Conservation (phyloP, 2,329 filamentous ascomycete species). For the Ascochyta viciae-villosae region DNA sequence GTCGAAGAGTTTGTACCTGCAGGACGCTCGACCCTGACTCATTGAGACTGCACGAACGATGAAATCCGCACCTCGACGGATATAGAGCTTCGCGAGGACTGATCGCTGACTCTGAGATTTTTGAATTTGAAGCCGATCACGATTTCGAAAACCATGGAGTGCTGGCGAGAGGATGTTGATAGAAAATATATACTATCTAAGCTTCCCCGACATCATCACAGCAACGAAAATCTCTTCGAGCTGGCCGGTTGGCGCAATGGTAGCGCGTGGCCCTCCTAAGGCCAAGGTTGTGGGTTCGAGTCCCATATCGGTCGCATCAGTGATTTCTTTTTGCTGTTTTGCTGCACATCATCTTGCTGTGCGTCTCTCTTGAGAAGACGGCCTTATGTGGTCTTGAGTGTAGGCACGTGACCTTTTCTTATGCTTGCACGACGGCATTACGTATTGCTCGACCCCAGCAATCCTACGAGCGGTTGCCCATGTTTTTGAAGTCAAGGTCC, state of each 20-base stretch:
- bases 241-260: conserved; percentile 49
- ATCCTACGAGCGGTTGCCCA: not conserved
- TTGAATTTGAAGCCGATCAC: too few species aligned
- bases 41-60: not conserved
- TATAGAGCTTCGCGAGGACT: not conserved
- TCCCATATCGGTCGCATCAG: conserved; percentile 42
- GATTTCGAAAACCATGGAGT: too few species aligned
- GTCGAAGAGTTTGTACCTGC: not conserved
- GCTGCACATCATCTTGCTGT: conserved; percentile 49
- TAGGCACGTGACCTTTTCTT: not conserved
- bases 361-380: not conserved
- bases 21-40: not conserved
- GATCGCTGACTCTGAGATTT: not conserved
- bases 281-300: conserved; percentile 50
- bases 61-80: not conserved
- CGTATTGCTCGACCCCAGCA: not conserved
- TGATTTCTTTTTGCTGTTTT: conserved; percentile 11
- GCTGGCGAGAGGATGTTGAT: too few species aligned
- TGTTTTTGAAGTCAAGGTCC: too few species aligned
- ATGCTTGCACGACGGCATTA: not conserved
- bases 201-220: conserved; percentile 5
- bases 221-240: conserved; percentile 11
- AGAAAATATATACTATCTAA: not conserved
- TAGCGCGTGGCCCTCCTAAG: conserved; percentile 51
- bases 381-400: not conserved